These are phyloP conservation scores for Barnettozyma californica DNA, from an alignment of 805 yeast species.

Conservation along the genomic window DNA sequence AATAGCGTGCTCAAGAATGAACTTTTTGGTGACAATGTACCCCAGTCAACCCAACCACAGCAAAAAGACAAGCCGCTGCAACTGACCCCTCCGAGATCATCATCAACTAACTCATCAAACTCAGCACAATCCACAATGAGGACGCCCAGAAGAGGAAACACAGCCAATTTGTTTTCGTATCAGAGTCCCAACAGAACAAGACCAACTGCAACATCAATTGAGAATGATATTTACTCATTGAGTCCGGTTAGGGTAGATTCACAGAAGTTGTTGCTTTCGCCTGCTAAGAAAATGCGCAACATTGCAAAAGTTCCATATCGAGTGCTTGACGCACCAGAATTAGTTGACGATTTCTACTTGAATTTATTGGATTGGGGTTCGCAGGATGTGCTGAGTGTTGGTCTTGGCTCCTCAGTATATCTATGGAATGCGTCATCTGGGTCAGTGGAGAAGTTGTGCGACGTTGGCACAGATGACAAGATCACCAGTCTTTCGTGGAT, in stretches of 20 bases:
- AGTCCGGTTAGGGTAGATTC: conserved; percentile 90
- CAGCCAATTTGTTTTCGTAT: conserved; percentile 64
- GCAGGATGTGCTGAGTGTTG: conserved; percentile 84
- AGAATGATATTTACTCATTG: conserved; percentile 70
- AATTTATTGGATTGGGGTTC: conserved; percentile 95
- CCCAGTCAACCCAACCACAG: conserved; percentile 29
- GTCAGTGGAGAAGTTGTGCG: conserved; percentile 74
- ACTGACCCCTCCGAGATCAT: conserved; percentile 30
- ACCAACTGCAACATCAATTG: conserved; percentile 54
- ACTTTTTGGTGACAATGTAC: conserved; percentile 82
- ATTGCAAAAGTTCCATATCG: conserved; percentile 86
- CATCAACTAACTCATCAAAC: conserved; percentile 17
- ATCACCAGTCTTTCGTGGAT: conserved; percentile 91
- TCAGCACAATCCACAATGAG: conserved; percentile 12
- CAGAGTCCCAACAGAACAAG: conserved; percentile 64
- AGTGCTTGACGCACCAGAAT: conserved; percentile 92
- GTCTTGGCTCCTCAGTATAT: conserved; percentile 81
- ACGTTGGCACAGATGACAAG: conserved; percentile 59
- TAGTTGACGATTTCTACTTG: conserved; percentile 89
- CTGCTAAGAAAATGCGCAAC: conserved; percentile 70
- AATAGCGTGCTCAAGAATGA: conserved; percentile 84
- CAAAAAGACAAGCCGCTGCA: conserved; percentile 26
- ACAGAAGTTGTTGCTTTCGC: conserved; percentile 72
- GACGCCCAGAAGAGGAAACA: conserved; percentile 29
- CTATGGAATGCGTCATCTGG: conserved; percentile 88